Percentiles rank a stretch among this genome's conserved stretches.
Conservation (phyloP, 176 grass and related monocot genomes). For the Lolium rigidum region DNA sequence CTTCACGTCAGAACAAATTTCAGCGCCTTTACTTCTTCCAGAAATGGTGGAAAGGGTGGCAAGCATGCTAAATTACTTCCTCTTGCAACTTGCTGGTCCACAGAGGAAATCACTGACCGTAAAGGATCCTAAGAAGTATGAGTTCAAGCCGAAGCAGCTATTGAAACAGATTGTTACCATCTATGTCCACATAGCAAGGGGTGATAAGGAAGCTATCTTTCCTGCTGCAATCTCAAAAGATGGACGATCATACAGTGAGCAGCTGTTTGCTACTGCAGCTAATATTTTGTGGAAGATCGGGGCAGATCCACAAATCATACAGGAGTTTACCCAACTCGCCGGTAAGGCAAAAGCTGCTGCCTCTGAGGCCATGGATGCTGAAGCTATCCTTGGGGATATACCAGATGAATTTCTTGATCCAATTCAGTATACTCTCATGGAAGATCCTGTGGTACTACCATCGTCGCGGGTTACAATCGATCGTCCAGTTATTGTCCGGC, state of each 20-base stretch:
- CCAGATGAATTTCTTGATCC: constrained; percentile 98
- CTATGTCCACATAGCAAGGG: constrained; percentile 96
- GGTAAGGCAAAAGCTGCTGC: constrained; percentile 69
- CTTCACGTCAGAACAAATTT: constrained; percentile 95
- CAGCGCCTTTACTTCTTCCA: constrained; percentile 57
- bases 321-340: constrained; percentile 81
- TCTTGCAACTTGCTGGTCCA: constrained; percentile 55
- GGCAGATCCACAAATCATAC: constrained; percentile 66
- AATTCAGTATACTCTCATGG: constrained; percentile 95
- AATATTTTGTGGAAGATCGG: constrained; percentile 92
- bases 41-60: not conserved
- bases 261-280: constrained; percentile 81
- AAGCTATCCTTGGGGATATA: constrained; percentile 88
- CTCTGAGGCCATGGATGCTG: constrained; percentile 85
- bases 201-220: constrained; percentile 84
- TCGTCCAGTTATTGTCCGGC: constrained; percentile 87
- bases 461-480: constrained; percentile 82
- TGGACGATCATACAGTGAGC: constrained; percentile 87
- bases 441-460: constrained; percentile 94
- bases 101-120: constrained; percentile 86
- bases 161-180: constrained; percentile 96
- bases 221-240: constrained; percentile 92
- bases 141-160: constrained; percentile 89
- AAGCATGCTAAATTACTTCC: not conserved
- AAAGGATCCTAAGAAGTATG: constrained; percentile 99